Evolutionary conservation across 305 asterid genomes (phyloP).

Genomic region (Fraxinus angustifolia): DNA sequence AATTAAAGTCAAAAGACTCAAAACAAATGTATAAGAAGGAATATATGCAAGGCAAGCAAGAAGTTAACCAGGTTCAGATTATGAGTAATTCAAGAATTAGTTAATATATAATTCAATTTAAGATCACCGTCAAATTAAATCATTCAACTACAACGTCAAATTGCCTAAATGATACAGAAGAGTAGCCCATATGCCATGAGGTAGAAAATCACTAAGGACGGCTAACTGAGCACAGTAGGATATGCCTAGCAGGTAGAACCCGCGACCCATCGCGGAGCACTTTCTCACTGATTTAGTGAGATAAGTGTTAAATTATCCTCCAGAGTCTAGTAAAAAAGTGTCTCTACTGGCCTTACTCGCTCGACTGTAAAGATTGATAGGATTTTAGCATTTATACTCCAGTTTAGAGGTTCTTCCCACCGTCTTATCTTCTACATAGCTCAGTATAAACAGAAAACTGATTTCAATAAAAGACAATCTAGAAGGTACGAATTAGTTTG

Average conservation of each 20-base stretch:
- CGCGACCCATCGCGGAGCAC: too few species aligned
- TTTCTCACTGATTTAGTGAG: too few species aligned
- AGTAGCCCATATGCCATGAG: neutral
- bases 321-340: neutral
- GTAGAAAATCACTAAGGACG: neutral
- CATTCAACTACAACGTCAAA: neutral
- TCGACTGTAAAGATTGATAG: neutral
- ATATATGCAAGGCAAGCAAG: constrained; percentile 11
- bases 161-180: neutral
- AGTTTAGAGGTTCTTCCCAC: neutral
- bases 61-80: neutral
- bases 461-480: neutral
- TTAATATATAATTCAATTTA: neutral
- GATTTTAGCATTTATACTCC: neutral
- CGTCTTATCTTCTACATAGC: neutral
- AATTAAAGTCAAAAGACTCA: constrained; percentile 1
- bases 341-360: neutral
- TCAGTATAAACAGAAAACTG: neutral
- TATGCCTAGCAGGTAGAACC: neutral
- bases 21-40: neutral
- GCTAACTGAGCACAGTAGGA: neutral
- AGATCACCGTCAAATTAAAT: neutral
- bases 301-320: too few species aligned
- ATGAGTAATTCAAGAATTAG: neutral
- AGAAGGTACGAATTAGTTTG: neutral